Conservation (phyloP, 148 eudicot genomes). For the Camellia sinensis region DNA sequence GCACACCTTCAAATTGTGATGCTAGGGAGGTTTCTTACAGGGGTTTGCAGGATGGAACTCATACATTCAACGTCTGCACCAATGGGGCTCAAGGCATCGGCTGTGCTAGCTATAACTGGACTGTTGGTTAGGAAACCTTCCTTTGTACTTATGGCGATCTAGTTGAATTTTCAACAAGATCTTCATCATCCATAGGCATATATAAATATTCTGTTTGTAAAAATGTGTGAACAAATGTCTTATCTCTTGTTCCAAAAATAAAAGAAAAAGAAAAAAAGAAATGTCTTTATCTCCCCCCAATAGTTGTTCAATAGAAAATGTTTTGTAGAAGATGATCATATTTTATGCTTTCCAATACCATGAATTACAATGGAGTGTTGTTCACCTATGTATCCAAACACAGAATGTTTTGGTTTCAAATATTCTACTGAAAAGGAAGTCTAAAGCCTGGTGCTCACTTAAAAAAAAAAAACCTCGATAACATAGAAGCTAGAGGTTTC, state of each 20-base stretch:
- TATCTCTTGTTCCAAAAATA: no score
- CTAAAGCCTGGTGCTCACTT: not conserved
- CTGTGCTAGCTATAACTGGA: constrained; percentile 84
- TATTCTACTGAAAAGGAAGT: not conserved
- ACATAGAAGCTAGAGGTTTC: constrained; percentile 1
- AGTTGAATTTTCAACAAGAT: not conserved
- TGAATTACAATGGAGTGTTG: no score
- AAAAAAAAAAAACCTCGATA: not conserved
- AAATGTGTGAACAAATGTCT: no score
- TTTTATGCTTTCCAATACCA: not conserved
- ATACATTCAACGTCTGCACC: constrained; percentile 74
- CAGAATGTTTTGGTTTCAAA: not conserved
- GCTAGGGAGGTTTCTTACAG: constrained; percentile 41
- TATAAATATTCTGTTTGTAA: no score
- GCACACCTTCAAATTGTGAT: constrained; percentile 49
- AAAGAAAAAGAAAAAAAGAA: no score
- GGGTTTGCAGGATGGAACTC: constrained; percentile 67
- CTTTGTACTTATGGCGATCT: constrained; percentile 8
- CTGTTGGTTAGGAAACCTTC: constrained; percentile 49
- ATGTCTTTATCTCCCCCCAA: no score
- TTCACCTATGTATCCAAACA: not conserved
- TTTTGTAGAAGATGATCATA: not conserved
- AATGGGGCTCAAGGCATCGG: constrained; percentile 45
- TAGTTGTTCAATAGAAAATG: no score
- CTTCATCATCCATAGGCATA: no score